Percentiles rank a stretch among this genome's conserved stretches.
Conservation (phyloP, 805 yeast genomes). For the Metschnikowia similis region DNA sequence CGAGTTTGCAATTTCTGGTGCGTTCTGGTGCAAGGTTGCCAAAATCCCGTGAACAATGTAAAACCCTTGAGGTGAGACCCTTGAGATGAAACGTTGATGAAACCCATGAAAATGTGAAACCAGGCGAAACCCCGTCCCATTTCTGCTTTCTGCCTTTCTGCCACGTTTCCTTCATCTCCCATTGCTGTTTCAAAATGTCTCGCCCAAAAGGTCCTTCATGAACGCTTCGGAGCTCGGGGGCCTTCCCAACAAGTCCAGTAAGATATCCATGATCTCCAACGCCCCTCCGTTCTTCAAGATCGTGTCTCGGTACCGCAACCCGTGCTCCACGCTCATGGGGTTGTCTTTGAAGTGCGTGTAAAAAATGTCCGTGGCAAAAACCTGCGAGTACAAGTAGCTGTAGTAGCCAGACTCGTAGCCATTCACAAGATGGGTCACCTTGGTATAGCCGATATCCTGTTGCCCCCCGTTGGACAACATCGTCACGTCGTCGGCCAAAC, state of each 20-base stretch:
- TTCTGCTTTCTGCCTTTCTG: too few relatives aligned
- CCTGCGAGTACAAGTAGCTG: conserved; percentile 83
- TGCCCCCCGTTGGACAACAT: conserved; percentile 53
- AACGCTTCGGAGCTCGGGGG: conserved; percentile 72
- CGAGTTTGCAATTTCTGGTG: too few relatives aligned
- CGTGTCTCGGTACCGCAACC: conserved; percentile 64
- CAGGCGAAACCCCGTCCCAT: too few relatives aligned
- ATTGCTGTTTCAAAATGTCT: background rate
- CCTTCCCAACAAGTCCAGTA: conserved; percentile 68
- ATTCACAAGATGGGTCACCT: conserved; percentile 76
- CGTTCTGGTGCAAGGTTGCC: too few relatives aligned
- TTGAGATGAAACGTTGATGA: too few relatives aligned
- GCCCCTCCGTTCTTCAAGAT: conserved; percentile 73
- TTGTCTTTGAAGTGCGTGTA: conserved; percentile 62
- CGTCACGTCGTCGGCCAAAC: conserved; percentile 57
- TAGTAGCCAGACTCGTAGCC: conserved; percentile 86
- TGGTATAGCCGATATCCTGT: conserved; percentile 62
- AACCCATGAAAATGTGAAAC: too few relatives aligned
- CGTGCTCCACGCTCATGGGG: conserved; percentile 61
- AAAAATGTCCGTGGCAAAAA: conserved; percentile 80
- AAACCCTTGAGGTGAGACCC: too few relatives aligned
- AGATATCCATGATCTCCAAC: conserved; percentile 59
- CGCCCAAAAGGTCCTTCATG: conserved; percentile 51
- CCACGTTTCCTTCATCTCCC: too few relatives aligned
- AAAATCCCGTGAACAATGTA: too few relatives aligned